These are phyloP conservation scores for Quercus engelmannii DNA, from an alignment of 306 rosid species.

Conservation along the genomic window DNA sequence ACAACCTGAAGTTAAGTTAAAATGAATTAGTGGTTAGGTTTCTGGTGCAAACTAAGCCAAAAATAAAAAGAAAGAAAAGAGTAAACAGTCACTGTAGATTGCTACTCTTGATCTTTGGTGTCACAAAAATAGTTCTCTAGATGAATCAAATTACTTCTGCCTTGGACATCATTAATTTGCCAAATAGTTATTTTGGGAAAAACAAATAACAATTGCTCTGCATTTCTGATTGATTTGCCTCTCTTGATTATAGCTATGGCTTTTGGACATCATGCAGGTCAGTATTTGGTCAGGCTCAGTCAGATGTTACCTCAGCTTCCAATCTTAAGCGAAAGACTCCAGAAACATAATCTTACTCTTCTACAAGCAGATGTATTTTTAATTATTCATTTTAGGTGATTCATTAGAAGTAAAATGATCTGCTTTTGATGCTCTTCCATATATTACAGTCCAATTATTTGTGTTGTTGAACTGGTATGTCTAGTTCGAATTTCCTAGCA, in stretches of 20 bases:
- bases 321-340: conserved; percentile 61
- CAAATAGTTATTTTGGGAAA: neutral
- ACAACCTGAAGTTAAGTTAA: too few relatives aligned
- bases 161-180: too few relatives aligned
- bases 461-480: conserved; percentile 6
- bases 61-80: too few relatives aligned
- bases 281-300: conserved; percentile 67
- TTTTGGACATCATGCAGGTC: conserved; percentile 51
- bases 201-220: neutral
- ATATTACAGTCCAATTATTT: neutral
- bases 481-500: neutral
- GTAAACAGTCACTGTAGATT: neutral
- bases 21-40: too few relatives aligned
- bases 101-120: neutral
- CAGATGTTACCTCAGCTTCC: conserved; percentile 40
- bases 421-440: neutral
- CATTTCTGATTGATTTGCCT: neutral
- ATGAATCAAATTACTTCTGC: too few relatives aligned
- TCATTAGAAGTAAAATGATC: conserved; percentile 11
- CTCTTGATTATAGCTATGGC: conserved; percentile 9
- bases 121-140: neutral
- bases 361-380: neutral
- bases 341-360: conserved; percentile 26
- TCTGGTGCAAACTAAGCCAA: too few relatives aligned
- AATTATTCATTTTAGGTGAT: conserved; percentile 2